A percentile compares a stretch with the other conserved stretches of the same genome.
Evolutionary conservation across 306 rosid genomes (phyloP).

Genomic region (Cajanus cajan): DNA sequence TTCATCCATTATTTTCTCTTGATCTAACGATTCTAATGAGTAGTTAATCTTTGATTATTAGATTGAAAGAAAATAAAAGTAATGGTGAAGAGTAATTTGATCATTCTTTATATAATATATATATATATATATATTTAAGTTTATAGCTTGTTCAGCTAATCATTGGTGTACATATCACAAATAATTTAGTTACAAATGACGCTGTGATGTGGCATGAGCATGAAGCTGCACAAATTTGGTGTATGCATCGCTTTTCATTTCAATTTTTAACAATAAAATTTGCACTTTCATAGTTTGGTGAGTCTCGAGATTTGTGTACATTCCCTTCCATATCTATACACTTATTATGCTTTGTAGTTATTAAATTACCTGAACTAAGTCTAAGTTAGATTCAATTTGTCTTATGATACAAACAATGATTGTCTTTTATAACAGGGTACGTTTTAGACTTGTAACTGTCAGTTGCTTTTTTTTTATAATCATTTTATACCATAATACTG

Average conservation of each 20-base stretch:
- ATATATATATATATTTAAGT: no score
- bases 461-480: not conserved
- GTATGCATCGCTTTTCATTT: conserved; percentile 8
- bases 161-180: conserved; percentile 29
- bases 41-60: no score
- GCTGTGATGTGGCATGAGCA: not conserved
- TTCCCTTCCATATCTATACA: not conserved
- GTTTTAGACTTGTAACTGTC: not conserved
- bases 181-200: conserved; percentile 19
- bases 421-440: not conserved
- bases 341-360: not conserved
- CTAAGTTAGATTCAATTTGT: not conserved
- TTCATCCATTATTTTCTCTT: no score
- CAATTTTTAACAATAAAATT: not conserved
- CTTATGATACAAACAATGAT: not conserved
- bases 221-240: conserved; percentile 17
- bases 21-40: no score
- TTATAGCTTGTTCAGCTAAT: conserved; percentile 24
- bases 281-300: not conserved
- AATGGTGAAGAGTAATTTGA: no score
- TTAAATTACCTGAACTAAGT: not conserved
- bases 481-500: not conserved
- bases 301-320: not conserved
- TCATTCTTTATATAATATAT: no score
- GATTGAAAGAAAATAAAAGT: no score